Percentiles rank a stretch among this genome's conserved stretches.
phyloP scores from a whole-genome alignment of 148 eudicot species.

The Salicornia ramosissima region DNA sequence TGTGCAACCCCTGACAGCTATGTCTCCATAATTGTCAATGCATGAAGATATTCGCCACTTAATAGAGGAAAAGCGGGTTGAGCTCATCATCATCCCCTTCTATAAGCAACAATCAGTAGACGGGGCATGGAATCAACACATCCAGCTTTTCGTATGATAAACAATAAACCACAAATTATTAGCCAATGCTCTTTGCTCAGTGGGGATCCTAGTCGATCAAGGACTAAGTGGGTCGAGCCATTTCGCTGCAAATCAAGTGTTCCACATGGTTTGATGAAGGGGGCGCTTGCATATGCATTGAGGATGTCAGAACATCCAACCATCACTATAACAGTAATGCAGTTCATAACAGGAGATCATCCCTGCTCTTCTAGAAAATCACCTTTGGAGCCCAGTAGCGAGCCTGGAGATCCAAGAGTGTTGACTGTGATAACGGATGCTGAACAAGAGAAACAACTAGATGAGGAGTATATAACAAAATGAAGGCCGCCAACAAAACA shows the following conservation, averaged over 20 bases:
- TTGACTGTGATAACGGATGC: constrained; percentile 47
- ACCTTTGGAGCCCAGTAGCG: constrained; percentile 26
- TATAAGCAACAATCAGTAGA: constrained; percentile 75
- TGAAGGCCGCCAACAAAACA: constrained; percentile 34
- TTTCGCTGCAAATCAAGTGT: constrained; percentile 30
- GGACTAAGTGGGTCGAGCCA: constrained; percentile 47
- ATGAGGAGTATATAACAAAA: constrained; percentile 51
- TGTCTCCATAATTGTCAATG: constrained; percentile 69
- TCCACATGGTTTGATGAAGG: constrained; percentile 58
- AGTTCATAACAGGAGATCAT: constrained; percentile 48
- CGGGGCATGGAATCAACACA: constrained; percentile 59
- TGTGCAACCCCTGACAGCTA: constrained; percentile 60
- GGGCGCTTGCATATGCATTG: constrained; percentile 55
- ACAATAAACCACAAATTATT: constrained; percentile 64
- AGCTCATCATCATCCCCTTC: constrained; percentile 58
- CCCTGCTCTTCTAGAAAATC: constrained; percentile 24
- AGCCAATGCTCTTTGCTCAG: constrained; percentile 67
- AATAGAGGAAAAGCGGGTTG: constrained; percentile 55
- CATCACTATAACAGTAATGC: constrained; percentile 40
- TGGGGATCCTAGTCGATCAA: constrained; percentile 67
- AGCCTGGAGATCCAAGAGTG: constrained; percentile 34
- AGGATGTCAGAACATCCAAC: constrained; percentile 56
- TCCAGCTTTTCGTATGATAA: constrained; percentile 44
- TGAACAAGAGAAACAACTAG: constrained; percentile 50
- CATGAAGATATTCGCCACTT: constrained; percentile 60